These are phyloP conservation scores for Microbotryum intermedium DNA, from an alignment of 1,284 basidiomycete genomes.

Conservation along the genomic window DNA sequence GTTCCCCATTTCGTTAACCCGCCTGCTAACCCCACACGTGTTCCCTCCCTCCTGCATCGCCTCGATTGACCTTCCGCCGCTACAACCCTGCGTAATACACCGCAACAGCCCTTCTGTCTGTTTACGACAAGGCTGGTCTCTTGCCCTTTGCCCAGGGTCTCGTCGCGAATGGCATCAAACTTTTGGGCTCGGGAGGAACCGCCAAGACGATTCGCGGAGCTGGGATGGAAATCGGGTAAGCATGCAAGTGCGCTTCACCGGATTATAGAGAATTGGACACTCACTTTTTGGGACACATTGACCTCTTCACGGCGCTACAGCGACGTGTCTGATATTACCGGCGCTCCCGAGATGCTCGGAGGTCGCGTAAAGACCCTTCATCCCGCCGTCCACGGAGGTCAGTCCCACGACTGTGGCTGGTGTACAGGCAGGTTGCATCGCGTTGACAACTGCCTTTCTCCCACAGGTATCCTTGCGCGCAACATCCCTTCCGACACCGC, in stretches of 20 bases:
- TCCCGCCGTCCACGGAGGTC: conserved; percentile 94
- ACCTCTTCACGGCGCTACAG: conserved; percentile 44
- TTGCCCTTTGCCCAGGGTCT: conserved; percentile 82
- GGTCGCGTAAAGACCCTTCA: conserved; percentile 99
- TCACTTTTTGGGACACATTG: neutral
- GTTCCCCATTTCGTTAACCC: no score
- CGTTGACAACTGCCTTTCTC: neutral
- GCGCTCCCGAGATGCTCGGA: conserved; percentile 98
- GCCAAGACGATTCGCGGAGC: conserved; percentile 95
- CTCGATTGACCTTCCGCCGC: no score
- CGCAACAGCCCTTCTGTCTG: conserved; percentile 68
- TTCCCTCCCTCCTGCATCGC: no score
- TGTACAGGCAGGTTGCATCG: neutral
- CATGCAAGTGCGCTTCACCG: conserved; percentile 19
- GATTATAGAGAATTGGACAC: no score
- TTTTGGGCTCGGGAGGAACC: conserved; percentile 92
- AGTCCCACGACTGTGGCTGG: conserved; percentile 21
- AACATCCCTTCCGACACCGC: conserved; percentile 74
- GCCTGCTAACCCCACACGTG: no score
- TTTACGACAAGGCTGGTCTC: conserved; percentile 92
- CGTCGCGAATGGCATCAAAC: conserved; percentile 67
- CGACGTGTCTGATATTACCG: conserved; percentile 96
- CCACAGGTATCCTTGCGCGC: conserved; percentile 71
- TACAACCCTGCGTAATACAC: no score
- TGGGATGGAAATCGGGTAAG: conserved; percentile 80